Conservation (phyloP, 2,329 filamentous ascomycete species). For the Cercospora sesami region DNA sequence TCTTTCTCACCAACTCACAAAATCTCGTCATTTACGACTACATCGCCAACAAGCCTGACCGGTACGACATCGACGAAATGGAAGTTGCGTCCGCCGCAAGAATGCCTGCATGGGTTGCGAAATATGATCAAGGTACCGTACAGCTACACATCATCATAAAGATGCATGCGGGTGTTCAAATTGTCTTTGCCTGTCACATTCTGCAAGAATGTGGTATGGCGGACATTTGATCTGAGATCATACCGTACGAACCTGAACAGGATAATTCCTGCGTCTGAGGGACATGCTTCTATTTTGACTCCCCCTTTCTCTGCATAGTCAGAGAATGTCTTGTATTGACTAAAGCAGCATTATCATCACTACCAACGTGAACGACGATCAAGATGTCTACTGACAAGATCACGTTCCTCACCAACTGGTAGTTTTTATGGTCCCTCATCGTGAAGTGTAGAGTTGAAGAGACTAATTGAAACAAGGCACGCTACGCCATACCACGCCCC, state of each 20-base stretch:
- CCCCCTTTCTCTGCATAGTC: slow-evolving; percentile 46
- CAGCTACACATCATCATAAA: slow-evolving; percentile 14
- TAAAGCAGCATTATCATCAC: slow-evolving; percentile 3
- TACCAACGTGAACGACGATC: slow-evolving; percentile 43
- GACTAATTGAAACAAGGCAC: slow-evolving; percentile 56
- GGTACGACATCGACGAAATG: slow-evolving; percentile 21
- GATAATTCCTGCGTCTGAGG: slow-evolving; percentile 77
- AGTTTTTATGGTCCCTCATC: slow-evolving; percentile 28
- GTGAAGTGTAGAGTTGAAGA: not conserved
- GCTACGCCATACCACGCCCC: slow-evolving; percentile 79
- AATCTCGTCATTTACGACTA: not conserved
- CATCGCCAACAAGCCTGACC: not conserved
- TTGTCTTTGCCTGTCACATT: slow-evolving; percentile 14
- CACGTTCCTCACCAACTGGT: slow-evolving; percentile 83
- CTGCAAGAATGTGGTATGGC: slow-evolving; percentile 29
- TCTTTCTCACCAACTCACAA: not conserved
- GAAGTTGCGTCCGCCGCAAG: slow-evolving; percentile 16
- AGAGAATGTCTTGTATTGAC: slow-evolving; percentile 43
- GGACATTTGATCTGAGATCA: slow-evolving; percentile 65
- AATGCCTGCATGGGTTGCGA: slow-evolving; percentile 10
- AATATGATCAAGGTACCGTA: slow-evolving; percentile 29
- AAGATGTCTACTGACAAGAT: slow-evolving; percentile 80
- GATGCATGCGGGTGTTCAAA: slow-evolving; percentile 46
- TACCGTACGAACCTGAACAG: slow-evolving; percentile 80
- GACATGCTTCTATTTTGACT: slow-evolving; percentile 68